Percentiles rank a stretch among this genome's conserved stretches.
Conservation (phyloP, 2,329 filamentous ascomycete species). For the Aspergillus pseudonomiae region DNA sequence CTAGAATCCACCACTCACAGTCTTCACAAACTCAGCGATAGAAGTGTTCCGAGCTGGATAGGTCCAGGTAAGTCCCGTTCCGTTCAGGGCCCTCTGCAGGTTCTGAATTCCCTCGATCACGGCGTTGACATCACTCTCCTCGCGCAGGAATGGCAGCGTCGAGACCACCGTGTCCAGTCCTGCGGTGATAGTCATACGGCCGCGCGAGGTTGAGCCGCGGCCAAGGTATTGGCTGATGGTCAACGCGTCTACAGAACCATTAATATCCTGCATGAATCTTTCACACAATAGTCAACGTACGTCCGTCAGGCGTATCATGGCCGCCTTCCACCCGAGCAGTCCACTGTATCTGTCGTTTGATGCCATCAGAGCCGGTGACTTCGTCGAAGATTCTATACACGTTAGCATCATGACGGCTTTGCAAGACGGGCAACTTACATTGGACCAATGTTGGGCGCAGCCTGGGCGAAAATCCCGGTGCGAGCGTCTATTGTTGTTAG, state of each 20-base stretch:
- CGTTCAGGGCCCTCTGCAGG: constrained; percentile 4
- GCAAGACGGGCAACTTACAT: constrained; percentile 6
- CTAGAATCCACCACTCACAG: background rate
- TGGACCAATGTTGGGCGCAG: constrained; percentile 21
- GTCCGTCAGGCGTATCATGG: constrained; percentile 12
- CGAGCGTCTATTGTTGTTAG: constrained; percentile 13
- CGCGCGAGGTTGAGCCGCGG: constrained; percentile 10
- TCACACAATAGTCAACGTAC: constrained; percentile 3
- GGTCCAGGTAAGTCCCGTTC: constrained; percentile 10
- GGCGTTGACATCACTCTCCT: constrained; percentile 9
- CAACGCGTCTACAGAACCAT: constrained; percentile 1
- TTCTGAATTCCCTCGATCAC: constrained; percentile 15
- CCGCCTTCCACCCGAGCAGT: constrained; percentile 18
- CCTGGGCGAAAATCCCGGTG: constrained; percentile 17
- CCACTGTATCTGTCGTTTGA: constrained; percentile 15
- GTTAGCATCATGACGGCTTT: background rate
- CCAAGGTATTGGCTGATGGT: constrained; percentile 15
- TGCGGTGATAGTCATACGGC: constrained; percentile 11
- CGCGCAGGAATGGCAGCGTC: constrained; percentile 10
- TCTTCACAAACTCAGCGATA: constrained; percentile 12
- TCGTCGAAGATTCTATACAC: constrained; percentile 12
- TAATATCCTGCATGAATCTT: background rate
- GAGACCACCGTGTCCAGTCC: constrained; percentile 13
- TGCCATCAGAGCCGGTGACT: constrained; percentile 11
- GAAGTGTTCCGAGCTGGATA: constrained; percentile 13